Evolutionary conservation across 345 rosid genomes (phyloP).

Genomic region (Geranium rotundifolium): DNA sequence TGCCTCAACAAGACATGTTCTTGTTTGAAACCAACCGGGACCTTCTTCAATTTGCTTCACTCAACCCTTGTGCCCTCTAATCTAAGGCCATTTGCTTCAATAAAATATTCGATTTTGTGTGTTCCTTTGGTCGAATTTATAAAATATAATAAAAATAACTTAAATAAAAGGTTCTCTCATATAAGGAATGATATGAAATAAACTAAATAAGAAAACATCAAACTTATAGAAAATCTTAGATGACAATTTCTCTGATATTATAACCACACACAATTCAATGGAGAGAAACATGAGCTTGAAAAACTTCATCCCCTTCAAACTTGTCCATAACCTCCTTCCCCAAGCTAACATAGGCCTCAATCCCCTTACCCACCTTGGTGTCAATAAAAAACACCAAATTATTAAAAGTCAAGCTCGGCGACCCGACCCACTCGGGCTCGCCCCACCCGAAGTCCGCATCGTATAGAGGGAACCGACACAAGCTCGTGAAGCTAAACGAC

Average conservation of each 20-base stretch:
- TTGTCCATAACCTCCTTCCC: constrained; percentile 19
- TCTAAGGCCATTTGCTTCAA: too few species aligned
- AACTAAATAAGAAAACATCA: too few species aligned
- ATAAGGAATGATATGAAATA: too few species aligned
- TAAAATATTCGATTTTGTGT: too few species aligned
- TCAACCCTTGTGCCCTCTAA: constrained; percentile 1
- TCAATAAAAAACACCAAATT: constrained; percentile 18
- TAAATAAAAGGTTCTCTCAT: too few species aligned
- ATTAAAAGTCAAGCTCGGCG: constrained; percentile 13
- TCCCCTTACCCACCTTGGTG: constrained; percentile 16
- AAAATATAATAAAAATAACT: too few species aligned
- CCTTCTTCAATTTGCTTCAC: constrained; percentile 12
- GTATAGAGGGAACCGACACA: constrained; percentile 25
- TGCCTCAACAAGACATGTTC: constrained; percentile 16
- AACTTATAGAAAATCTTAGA: too few species aligned
- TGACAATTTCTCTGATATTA: too few species aligned
- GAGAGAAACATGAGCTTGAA: too few species aligned
- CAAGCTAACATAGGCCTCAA: constrained; percentile 19
- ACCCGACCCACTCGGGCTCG: constrained; percentile 18
- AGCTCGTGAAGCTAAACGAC: constrained; percentile 20
- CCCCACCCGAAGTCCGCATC: constrained; percentile 35
- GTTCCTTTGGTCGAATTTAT: too few species aligned
- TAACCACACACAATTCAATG: too few species aligned
- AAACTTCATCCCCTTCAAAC: constrained; percentile 18
- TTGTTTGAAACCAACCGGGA: constrained; percentile 13